Evolutionary conservation across 768 basidiomycete species (phyloP).

Genomic region (Auricularia cornea): DNA sequence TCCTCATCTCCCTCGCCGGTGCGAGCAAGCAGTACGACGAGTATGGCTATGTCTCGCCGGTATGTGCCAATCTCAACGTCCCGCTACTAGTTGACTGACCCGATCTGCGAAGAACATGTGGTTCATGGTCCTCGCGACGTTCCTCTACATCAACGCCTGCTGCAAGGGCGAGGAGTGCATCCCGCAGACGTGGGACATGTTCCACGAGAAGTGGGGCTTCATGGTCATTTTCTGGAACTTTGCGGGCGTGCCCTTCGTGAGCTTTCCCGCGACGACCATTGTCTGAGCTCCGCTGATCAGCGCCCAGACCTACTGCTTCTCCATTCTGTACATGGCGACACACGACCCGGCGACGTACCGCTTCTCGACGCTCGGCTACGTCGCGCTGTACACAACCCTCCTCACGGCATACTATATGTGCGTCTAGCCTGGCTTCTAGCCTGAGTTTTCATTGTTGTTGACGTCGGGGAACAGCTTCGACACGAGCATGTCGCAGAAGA

Average conservation of each 20-base stretch:
- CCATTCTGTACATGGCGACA: constrained; percentile 95
- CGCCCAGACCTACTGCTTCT: constrained; percentile 85
- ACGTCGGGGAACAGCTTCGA: no score
- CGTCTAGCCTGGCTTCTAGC: constrained; percentile 19
- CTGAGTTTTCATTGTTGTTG: neutral
- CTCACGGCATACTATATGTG: constrained; percentile 83
- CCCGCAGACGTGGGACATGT: constrained; percentile 99
- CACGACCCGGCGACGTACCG: constrained; percentile 81
- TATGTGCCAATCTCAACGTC: constrained; percentile 29
- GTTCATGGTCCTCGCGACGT: constrained; percentile 92
- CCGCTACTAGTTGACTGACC: neutral
- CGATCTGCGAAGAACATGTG: constrained; percentile 77
- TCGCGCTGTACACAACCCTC: constrained; percentile 66
- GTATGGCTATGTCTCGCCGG: constrained; percentile 86
- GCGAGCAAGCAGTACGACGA: constrained; percentile 93
- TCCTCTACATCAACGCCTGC: constrained; percentile 96
- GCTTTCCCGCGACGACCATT: no score
- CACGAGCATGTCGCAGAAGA: constrained; percentile 93
- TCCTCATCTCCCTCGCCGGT: constrained; percentile 86
- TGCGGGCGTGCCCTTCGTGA: constrained; percentile 79
- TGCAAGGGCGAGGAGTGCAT: constrained; percentile 91
- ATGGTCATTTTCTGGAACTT: constrained; percentile 99
- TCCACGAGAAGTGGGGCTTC: constrained; percentile 97
- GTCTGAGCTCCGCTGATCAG: no score
- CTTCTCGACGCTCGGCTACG: constrained; percentile 70